Base-by-base conservation (phyloP, 495 filamentous ascomycete species). In the Xylaria grammica region DNA sequence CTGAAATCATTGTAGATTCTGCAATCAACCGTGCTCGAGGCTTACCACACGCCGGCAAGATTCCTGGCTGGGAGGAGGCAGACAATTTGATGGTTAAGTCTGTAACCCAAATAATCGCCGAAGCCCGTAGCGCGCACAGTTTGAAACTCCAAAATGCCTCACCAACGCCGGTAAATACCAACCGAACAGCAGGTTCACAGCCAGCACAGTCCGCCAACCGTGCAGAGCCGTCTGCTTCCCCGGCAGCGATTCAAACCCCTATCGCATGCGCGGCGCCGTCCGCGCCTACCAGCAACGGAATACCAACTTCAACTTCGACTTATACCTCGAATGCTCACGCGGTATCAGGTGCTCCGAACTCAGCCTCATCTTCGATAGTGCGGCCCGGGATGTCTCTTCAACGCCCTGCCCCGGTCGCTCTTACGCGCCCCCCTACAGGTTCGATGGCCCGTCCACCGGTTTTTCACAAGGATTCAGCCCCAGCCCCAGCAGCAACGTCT, bases 11-110 rank as follows among this genome's bases (percentile, higher is more conserved):
- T 34, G 63, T 74, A 20, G 72, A 74, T 40, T 66, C 69, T 10
- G 72, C 72, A 4, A 72, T 74, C 51, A 72, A 64, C n/a, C 72
- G 72, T 60, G 72, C 72, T 32, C 65, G 69, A 48, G 72, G 72
- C 45, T 60, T 70, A 32, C 65, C 72, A 9, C 71, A 69, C 26
- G 17, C 60, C 24, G 67, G 63, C 15, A 68, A 68, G 8, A 65
- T 74, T 52, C 69, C 60, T 46, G 69, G 69, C 20, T 74, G 72
- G 72, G 72, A 74, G n/a, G 69, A 72, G 61, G 72, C 72, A 45
- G 72, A 74, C 40, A 67, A 67, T 29, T 42, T 74, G 45, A 74
- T 74, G 69, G 67, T 70, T 11, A 74, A 70, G 49, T 72, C 72
- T 58, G 69, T 74, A 22, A 67, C 63, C 19, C 67, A 72, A 63